These are phyloP conservation scores for Globisporangium solare DNA, from an alignment of 352 stramenopile species.

Conservation along the genomic window DNA sequence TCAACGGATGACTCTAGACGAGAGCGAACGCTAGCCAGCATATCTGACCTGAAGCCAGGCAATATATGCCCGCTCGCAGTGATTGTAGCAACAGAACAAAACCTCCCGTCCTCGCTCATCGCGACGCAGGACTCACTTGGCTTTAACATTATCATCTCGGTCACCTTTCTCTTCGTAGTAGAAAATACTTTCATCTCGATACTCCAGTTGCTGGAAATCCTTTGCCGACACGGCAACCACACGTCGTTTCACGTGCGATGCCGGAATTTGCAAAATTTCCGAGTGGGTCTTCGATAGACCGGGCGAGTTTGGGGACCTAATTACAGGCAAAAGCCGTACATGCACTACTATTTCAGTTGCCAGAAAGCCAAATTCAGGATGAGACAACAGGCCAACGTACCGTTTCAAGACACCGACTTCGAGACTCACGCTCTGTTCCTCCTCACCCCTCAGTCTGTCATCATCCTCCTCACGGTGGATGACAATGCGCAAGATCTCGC, in stretches of 20 bases:
- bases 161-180: constrained; percentile 47
- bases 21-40: constrained; percentile 12
- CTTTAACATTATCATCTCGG: constrained; percentile 10
- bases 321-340: background rate
- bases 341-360: background rate
- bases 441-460: constrained; percentile 22
- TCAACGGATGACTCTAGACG: constrained; percentile 53
- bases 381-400: constrained; percentile 20
- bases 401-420: constrained; percentile 60
- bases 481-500: constrained; percentile 72
- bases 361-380: background rate
- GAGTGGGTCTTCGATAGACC: constrained; percentile 35
- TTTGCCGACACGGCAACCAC: constrained; percentile 64
- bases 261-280: constrained; percentile 42
- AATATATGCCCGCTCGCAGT: background rate
- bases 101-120: background rate
- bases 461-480: constrained; percentile 18
- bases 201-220: constrained; percentile 53
- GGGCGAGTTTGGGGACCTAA: constrained; percentile 51
- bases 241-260: constrained; percentile 58
- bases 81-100: no score
- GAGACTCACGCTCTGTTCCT: constrained; percentile 34
- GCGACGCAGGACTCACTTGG: constrained; percentile 8
- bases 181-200: constrained; percentile 76
- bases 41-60: background rate